Evolutionary conservation across 1,139 yeast species (phyloP), one percentile per base, ranked within the genome.

Genomic region (Meyerozyma athensensis): DNA sequence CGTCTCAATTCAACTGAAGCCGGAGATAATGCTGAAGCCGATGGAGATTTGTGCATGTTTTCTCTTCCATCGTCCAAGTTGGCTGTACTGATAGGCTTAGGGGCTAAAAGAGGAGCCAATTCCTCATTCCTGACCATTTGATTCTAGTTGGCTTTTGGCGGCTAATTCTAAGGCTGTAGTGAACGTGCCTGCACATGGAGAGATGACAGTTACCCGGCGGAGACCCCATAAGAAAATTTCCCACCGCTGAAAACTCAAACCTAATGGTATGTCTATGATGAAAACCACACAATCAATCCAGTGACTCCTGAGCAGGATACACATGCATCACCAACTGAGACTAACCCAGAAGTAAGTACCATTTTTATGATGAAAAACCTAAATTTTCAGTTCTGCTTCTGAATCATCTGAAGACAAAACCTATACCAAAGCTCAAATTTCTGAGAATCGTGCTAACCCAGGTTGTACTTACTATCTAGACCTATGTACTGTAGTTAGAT

Each of bases 401-500:
- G 46, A 37, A 31, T 36, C 44, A 12, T 33, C 28, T 19, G 36
- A 26, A 28, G 32, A 28, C 20, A 28, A 24, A 28, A 16, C 32
- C 32, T 17, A 28, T 28, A 28, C 32, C 32, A 28, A 28, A 28
- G 32, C 32, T 28, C 32, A 17, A 21, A 28, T 28, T 17, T 5
- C 32, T 28, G 32, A 28, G 32, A 28, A 17, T 28, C 20, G 10
- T 28, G 18, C 32, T 28, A 28, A 28, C 32, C 10, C n/a, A 28
- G 20, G 13, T 4, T 9, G 4, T 2, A 5, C 13, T 16, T 7
- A 6, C n/a, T 28, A 17, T 28, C 2, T 28, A 18, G 7, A 8
- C 10, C 12, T 28, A 16, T n/a, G 8, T 28, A 26, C 31, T 14
- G 20, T 28, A 21, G 19, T 19, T 36, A 41, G 37, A 62, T 48